A percentile compares a stretch with the other conserved stretches of the same genome.
Conservation (phyloP, 2,329 filamentous ascomycete genomes). For the Alternaria sp. region DNA sequence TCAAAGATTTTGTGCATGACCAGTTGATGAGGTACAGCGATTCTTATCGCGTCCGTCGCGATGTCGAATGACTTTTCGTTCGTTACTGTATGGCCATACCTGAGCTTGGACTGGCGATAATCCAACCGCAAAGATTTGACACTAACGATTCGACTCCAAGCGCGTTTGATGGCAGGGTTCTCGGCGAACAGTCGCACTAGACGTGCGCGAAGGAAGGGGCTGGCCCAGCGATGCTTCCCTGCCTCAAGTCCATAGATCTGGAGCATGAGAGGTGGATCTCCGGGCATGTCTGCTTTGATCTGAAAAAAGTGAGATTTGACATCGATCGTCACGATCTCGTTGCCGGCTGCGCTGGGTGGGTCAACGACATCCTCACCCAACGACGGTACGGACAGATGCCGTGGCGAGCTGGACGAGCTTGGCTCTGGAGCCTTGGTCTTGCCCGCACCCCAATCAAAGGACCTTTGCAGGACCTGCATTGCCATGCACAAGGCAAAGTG, state of each 20-base stretch:
- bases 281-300: conserved; percentile 85
- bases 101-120: conserved; percentile 76
- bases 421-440: conserved; percentile 17
- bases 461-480: conserved; percentile 68
- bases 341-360: conserved; percentile 31
- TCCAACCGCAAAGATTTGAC: conserved; percentile 83
- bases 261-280: conserved; percentile 89
- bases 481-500: conserved; percentile 91
- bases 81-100: conserved; percentile 65
- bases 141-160: conserved; percentile 87
- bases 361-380: conserved; percentile 40
- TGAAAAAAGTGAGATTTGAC: conserved; percentile 83
- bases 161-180: conserved; percentile 78
- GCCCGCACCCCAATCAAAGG: conserved; percentile 43
- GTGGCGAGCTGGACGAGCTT: conserved; percentile 20
- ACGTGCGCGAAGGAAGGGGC: conserved; percentile 78
- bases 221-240: conserved; percentile 85
- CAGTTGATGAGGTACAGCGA: conserved; percentile 90
- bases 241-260: conserved; percentile 84
- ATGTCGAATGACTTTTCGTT: conserved; percentile 87
- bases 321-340: conserved; percentile 81
- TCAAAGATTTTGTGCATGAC: conserved; percentile 91
- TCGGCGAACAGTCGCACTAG: conserved; percentile 86
- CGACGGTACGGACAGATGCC: conserved; percentile 43
- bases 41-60: conserved; percentile 80